Base-by-base conservation (phyloP, 2,329 filamentous ascomycete species). In the Chrysoporthe austroafricana region DNA sequence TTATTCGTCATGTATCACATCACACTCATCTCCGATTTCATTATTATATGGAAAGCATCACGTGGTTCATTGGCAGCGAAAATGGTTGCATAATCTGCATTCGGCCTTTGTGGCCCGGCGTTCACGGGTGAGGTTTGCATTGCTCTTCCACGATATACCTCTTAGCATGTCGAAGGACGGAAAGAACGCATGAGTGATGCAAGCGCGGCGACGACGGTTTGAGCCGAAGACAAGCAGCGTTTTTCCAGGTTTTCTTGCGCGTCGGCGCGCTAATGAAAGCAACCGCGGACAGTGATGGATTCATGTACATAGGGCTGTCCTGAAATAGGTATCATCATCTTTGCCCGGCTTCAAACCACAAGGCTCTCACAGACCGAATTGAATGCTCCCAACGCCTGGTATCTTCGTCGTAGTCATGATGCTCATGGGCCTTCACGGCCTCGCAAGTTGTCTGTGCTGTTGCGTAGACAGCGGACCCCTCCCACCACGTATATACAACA, bases 301-400 rank as follows among this genome's bases (percentile, higher is more conserved):
- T 61, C 60, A 39, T 63, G 60, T 63, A 64, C 36, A 67, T 67
- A 64, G 36, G 61, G 52, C 58, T 52, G 56, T 63, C 67, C 36
- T 62, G 42, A 42, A 44, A 64, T 64, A 64, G 59, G 66, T 66
- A 66, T 54, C 61, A 67, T 32, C 42, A 43, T 67, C 63, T 69
- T 64, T 44, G 39, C 64, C 61, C 61, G 56, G 48, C 8, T 54
- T 54, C n/a, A 50, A n/a, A 11, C 34, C 44, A 34, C 36, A 1
- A 36, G 13, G 48, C 14, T 26, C 21, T 7, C 34, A 36, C 58
- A 34, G 59, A 39, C 32, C 26, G 21, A 57, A 44, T 11, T 39
- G 56, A 66, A 68, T 57, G 66, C 63, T 62, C 32, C 50, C 42
- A 69, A 69, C 67, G 64, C 67, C 67, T 69, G 66, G 63, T 66